Evolutionary conservation across 345 rosid genomes (phyloP).

Genomic region (Eucalyptus cladocalyx): DNA sequence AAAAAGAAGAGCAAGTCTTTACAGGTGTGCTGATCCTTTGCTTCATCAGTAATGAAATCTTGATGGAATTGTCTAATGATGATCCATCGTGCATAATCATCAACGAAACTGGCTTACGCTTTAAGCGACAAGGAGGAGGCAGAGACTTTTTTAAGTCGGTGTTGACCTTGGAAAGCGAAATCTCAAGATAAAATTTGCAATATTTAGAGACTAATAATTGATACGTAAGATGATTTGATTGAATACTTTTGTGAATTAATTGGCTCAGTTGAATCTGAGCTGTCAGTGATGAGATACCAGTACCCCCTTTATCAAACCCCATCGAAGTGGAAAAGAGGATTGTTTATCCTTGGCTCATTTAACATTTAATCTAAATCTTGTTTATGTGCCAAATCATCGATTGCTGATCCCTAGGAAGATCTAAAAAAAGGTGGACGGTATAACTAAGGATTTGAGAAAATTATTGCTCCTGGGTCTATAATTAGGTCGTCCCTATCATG

Average conservation of each 20-base stretch:
- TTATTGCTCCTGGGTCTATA: not conserved
- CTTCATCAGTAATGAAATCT: not conserved
- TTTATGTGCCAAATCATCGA: not conserved
- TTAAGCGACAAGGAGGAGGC: not conserved
- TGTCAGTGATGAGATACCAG: not conserved
- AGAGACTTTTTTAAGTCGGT: not conserved
- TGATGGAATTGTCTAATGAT: not conserved
- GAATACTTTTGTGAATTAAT: not conserved
- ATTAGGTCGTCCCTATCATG: not conserved
- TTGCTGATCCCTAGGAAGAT: not conserved
- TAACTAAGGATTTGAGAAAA: not conserved
- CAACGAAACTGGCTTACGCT: not conserved
- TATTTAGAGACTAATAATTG: not conserved
- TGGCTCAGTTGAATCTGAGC: not conserved
- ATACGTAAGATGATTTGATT: not conserved
- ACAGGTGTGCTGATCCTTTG: not conserved
- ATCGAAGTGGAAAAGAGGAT: not conserved
- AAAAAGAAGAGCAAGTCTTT: not conserved
- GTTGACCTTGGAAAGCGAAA: not conserved
- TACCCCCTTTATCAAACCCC: not conserved
- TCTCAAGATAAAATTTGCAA: not conserved
- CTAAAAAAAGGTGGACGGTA: not conserved
- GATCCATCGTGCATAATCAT: not conserved
- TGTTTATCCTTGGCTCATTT: not conserved
- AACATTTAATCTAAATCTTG: not conserved